Percentiles rank a stretch among this genome's conserved stretches.
Conservation (phyloP, 768 basidiomycete species). For the Ramaria rubella region DNA sequence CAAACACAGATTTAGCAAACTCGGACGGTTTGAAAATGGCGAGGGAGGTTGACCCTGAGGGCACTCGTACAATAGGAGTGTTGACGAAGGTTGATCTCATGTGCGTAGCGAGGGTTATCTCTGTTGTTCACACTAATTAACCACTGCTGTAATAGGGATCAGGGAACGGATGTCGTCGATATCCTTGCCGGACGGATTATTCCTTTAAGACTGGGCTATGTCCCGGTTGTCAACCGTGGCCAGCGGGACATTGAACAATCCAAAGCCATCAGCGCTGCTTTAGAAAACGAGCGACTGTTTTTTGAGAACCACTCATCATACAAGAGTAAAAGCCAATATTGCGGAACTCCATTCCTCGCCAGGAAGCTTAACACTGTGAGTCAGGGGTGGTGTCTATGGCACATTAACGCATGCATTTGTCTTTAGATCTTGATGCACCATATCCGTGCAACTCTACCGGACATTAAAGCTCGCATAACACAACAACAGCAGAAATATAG, state of each 20-base stretch:
- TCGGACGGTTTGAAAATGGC: slow-evolving; percentile 96
- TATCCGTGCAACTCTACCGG: slow-evolving; percentile 94
- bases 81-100: slow-evolving; percentile 98
- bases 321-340: slow-evolving; percentile 90
- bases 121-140: background rate
- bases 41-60: slow-evolving; percentile 95
- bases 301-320: slow-evolving; percentile 94
- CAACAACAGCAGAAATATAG: slow-evolving; percentile 85
- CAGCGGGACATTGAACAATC: slow-evolving; percentile 92
- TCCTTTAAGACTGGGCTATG: slow-evolving; percentile 92
- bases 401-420: background rate
- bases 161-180: slow-evolving; percentile 96
- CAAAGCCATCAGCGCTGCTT: slow-evolving; percentile 77
- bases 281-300: slow-evolving; percentile 86
- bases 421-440: slow-evolving; percentile 96
- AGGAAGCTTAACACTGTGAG: slow-evolving; percentile 89
- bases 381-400: slow-evolving; percentile 7
- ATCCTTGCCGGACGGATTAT: slow-evolving; percentile 97
- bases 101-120: slow-evolving; percentile 52
- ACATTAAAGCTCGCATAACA: slow-evolving; percentile 95
- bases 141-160: slow-evolving; percentile 59
- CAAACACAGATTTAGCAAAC: slow-evolving; percentile 96
- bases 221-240: slow-evolving; percentile 97
- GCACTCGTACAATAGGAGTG: slow-evolving; percentile 95
- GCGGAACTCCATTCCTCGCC: slow-evolving; percentile 94